Base-by-base conservation (phyloP, 192 early-diverging fungal genomes). In the Coemansia sp. region DNA sequence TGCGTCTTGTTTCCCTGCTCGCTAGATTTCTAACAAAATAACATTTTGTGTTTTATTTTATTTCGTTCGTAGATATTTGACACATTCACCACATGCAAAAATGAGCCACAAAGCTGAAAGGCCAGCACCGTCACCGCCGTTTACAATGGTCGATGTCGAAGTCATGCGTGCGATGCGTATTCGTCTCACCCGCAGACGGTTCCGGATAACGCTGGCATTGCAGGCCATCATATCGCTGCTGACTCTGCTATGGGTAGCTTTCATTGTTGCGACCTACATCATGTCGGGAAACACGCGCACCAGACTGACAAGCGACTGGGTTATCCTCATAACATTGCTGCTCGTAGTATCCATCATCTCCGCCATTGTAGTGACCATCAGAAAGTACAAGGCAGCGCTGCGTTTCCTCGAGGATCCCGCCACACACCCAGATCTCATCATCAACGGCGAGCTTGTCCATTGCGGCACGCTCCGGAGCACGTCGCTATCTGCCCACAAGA, bases 141-240 rank as follows among this genome's bases (percentile, higher is more conserved):
- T 81, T 36, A 81, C 78, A 14, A 44, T 61, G 54, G 61, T 61
- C 0, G 78, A 81, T 22, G 78, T 81, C 38, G 73, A 81, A 59
- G 65, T 81, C 6, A 81, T 81, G 72, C 78, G 78, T n/a, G 50
- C 48, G 25, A 81, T 81, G 78, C 73, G 73, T 20, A 55, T 81
- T 27, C 78, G 78, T 0, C 61, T 74, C 25, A 75, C 73, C 22
- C 68, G 73, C 44, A 61, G 69, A 37, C 74, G 75, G 55, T 81
- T 65, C 59, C 52, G 68, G 41, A 64, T 72, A 11, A 54, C 70
- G 13, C 61, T 79, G 6, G 70, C 45, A 5, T 53, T 73, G 1
- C 70, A 79, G 64, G 50, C 59, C 3, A 28, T 59, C 15, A 15
- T 70, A 17, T 79, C 60, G 38, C 28, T 79, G 23, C 56, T 79